phyloP scores from a whole-genome alignment of 768 basidiomycete species.

The Termitomyces sp. region DNA sequence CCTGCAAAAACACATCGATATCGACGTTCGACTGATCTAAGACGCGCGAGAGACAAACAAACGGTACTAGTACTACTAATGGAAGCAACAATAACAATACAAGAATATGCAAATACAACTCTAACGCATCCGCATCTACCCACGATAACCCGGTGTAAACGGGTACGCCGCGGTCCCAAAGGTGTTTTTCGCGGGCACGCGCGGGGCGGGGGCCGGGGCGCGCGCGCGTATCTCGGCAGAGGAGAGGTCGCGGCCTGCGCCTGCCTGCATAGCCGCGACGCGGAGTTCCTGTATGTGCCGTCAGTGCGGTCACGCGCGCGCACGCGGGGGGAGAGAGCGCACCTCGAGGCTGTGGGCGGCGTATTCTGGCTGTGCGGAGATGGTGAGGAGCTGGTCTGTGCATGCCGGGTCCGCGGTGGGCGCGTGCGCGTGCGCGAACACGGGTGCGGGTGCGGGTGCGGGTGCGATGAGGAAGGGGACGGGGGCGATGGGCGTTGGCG shows the following conservation, averaged over 20 bases:
- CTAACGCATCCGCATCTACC: no score
- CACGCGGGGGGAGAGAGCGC: background rate
- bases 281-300: constrained; percentile 39
- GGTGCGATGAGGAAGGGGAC: constrained; percentile 14
- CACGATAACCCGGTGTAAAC: background rate
- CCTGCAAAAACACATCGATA: background rate
- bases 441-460: no score
- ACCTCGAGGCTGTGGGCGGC: constrained; percentile 47
- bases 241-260: constrained; percentile 37
- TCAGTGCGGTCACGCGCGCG: no score
- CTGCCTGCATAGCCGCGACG: constrained; percentile 33
- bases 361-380: constrained; percentile 30
- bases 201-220: background rate
- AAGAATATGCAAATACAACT: no score
- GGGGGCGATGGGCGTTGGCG: constrained; percentile 22
- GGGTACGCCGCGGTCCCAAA: background rate
- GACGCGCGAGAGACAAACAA: no score
- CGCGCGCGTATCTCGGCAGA: constrained; percentile 28
- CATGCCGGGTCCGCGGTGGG: no score
- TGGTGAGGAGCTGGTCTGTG: constrained; percentile 27
- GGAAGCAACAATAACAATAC: no score
- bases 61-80: no score
- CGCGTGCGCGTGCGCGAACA: no score
- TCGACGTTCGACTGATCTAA: no score
- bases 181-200: background rate